Evolutionary conservation across 768 basidiomycete species (phyloP).

Genomic region (Macrolepiota fuliginosa): DNA sequence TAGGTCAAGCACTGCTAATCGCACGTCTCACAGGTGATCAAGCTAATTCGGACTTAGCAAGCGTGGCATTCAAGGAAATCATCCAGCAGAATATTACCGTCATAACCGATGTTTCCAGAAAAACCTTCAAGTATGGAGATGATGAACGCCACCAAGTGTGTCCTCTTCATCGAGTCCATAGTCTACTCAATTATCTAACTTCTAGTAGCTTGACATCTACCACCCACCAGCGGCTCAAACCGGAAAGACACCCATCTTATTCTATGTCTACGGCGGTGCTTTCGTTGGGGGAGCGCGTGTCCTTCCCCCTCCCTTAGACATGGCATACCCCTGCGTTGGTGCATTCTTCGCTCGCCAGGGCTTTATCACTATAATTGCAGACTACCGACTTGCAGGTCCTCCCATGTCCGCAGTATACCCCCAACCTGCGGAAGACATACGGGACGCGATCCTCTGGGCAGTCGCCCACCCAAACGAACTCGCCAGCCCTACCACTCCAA

Average conservation of each 20-base stretch:
- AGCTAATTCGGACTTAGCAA: background rate
- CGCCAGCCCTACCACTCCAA: constrained; percentile 23
- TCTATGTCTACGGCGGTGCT: constrained; percentile 70
- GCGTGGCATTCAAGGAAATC: background rate
- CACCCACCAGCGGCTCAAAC: constrained; percentile 40
- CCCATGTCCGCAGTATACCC: constrained; percentile 43
- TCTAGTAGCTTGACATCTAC: constrained; percentile 60
- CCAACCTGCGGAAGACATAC: constrained; percentile 51
- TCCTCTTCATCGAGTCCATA: background rate
- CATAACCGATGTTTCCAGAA: constrained; percentile 15
- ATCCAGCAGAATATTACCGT: background rate
- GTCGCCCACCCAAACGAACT: constrained; percentile 33
- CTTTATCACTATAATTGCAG: constrained; percentile 61
- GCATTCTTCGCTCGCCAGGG: constrained; percentile 61
- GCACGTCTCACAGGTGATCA: background rate
- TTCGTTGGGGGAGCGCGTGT: constrained; percentile 50
- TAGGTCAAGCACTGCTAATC: background rate
- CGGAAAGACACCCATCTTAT: constrained; percentile 47
- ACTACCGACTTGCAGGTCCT: constrained; percentile 63
- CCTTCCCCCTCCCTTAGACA: constrained; percentile 40
- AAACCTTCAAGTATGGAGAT: constrained; percentile 56
- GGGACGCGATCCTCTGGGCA: constrained; percentile 58
- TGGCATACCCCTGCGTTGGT: constrained; percentile 54
- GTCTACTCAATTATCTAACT: background rate
- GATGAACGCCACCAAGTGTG: constrained; percentile 50